These are phyloP conservation scores for Parmales sp. DNA, from an alignment of 108 stramenopile genomes.

Conservation along the genomic window DNA sequence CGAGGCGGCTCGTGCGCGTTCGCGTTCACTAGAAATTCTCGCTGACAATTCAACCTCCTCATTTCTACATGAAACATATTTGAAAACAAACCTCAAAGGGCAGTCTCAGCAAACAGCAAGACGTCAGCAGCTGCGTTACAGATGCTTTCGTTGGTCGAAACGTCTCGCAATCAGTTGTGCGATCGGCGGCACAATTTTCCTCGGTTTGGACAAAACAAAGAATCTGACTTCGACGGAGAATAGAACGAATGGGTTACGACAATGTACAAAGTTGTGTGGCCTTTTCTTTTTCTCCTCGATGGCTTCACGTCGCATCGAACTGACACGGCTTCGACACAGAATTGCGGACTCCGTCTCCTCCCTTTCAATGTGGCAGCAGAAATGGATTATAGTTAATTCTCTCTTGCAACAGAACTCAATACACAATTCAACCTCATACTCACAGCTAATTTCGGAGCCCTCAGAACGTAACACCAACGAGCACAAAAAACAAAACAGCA, in stretches of 20 bases:
- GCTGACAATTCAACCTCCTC: no score
- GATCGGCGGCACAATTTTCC: background rate
- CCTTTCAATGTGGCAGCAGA: conserved; percentile 8
- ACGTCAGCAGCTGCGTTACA: background rate
- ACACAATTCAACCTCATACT: background rate
- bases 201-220: background rate
- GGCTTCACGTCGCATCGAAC: no score
- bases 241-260: background rate
- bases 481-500: background rate
- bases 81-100: no score
- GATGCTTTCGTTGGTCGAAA: background rate
- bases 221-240: background rate
- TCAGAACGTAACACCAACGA: conserved; percentile 4
- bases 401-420: background rate
- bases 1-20: background rate
- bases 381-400: conserved; percentile 9
- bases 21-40: no score
- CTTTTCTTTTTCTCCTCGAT: no score
- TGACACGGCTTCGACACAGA: background rate
- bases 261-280: no score
- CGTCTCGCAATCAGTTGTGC: background rate
- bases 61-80: no score
- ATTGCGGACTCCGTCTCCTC: background rate
- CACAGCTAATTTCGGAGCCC: conserved; percentile 10
- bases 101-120: background rate